Percentiles rank a stretch among this genome's conserved stretches.
These are phyloP conservation scores for Scheffersomyces ergatensis DNA, from an alignment of 805 yeast genomes.

Conservation along the genomic window DNA sequence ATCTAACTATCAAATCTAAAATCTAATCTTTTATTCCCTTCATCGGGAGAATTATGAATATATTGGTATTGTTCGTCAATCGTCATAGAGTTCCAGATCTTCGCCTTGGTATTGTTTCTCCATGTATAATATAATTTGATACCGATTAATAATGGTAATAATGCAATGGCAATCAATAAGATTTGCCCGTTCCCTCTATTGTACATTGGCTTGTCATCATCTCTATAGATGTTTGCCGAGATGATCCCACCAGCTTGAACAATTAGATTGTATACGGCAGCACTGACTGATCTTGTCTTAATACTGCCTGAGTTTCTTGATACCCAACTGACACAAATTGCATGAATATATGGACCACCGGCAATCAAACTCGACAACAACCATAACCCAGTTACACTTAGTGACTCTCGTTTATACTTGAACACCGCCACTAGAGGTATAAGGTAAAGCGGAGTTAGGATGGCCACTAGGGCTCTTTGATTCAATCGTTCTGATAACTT, in stretches of 20 bases:
- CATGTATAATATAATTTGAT: constrained; percentile 19
- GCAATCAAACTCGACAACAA: constrained; percentile 23
- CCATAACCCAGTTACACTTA: constrained; percentile 40
- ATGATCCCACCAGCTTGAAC: constrained; percentile 23
- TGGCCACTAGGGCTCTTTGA: constrained; percentile 21
- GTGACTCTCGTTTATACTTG: constrained; percentile 15
- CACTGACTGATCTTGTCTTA: constrained; percentile 23
- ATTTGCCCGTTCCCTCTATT: constrained; percentile 22
- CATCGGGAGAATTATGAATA: constrained; percentile 13
- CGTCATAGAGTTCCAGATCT: constrained; percentile 17
- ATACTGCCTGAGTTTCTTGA: constrained; percentile 25
- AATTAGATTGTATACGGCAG: constrained; percentile 26
- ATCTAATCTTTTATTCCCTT: constrained; percentile 23
- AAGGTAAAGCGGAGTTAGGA: constrained; percentile 26
- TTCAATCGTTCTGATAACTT: constrained; percentile 19
- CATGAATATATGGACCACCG: constrained; percentile 19
- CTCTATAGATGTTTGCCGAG: constrained; percentile 23
- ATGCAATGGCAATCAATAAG: constrained; percentile 15
- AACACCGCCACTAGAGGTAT: constrained; percentile 29
- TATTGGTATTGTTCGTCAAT: constrained; percentile 16
- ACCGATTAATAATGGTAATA: constrained; percentile 18
- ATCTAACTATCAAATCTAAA: constrained; percentile 18
- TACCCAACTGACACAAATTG: constrained; percentile 26
- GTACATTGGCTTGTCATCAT: constrained; percentile 26
- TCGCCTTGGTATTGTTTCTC: constrained; percentile 16